Conservation (phyloP, 2,329 filamentous ascomycete species). For the Diaporthe vexans region DNA sequence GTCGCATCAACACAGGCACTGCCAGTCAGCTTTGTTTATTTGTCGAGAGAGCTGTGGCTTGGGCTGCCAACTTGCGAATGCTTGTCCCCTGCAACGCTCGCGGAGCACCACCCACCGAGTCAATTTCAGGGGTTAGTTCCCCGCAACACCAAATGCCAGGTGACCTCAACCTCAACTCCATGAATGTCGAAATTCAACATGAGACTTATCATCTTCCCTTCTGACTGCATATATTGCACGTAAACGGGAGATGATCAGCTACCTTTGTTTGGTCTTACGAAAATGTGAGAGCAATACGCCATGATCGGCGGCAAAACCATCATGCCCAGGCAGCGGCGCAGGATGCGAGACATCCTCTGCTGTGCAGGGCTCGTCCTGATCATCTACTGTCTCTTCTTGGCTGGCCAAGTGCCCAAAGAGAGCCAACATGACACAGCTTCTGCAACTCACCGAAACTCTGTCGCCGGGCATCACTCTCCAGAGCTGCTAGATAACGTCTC, state of each 20-base stretch:
- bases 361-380: constrained; percentile 43
- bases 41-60: not conserved
- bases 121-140: constrained; percentile 39
- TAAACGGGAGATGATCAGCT: not conserved
- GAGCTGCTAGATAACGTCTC: constrained; percentile 52
- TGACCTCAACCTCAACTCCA: constrained; percentile 20
- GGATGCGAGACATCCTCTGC: constrained; percentile 44
- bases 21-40: not conserved
- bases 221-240: not conserved
- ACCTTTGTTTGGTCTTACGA: not conserved
- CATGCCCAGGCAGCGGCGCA: constrained; percentile 44
- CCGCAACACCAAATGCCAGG: constrained; percentile 35
- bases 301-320: constrained; percentile 44
- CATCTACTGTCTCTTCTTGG: constrained; percentile 48
- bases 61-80: not conserved
- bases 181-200: not conserved
- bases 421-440: not conserved
- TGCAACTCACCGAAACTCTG: not conserved
- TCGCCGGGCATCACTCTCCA: constrained; percentile 31
- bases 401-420: constrained; percentile 27
- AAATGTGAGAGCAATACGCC: constrained; percentile 33
- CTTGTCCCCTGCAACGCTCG: constrained; percentile 22
- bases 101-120: constrained; percentile 37
- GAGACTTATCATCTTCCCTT: not conserved
- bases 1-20: not conserved